Evolutionary conservation across 2,329 filamentous ascomycete species (phyloP), one percentile per base, ranked within the genome.

Genomic region (Fusarium denticulatum): DNA sequence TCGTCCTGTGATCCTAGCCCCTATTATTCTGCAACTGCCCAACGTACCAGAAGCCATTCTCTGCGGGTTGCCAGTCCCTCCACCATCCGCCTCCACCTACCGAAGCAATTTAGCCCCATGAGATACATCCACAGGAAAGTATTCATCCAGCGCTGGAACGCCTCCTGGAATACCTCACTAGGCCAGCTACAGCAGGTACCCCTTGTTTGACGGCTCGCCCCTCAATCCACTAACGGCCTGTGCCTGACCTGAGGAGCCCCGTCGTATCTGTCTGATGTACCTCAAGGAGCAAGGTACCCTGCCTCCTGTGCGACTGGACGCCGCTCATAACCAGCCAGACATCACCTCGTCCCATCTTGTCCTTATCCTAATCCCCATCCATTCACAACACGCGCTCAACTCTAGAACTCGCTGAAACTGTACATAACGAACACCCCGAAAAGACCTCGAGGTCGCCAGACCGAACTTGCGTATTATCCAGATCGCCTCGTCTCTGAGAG

Each of bases 1-100:
- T 66, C 43, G 61, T 66, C 53, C 60, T 62, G 57, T 72, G 58
- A 67, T 69, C 28, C 61, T 42, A 58, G 55, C 76, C 76, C 74
- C 71, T 78, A 77, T 77, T 78, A 73, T 70, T 71, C 76, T 76
- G 69, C 71, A 77, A 78, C 70, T 61, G 55, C 60, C 58, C 68
- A 76, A 55, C 70, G 65, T 62, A 76, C 60, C 67, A 72, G 52
- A 56, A 60, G 45, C 47, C 57, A 57, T 53, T 46, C 45, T 42
- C 66, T 69, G 63, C 53, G 57, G 60, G 62, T 64, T 40, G 62
- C 59, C 69, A 59, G 63, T 64, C 62, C 58, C 63, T 55, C 65
- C 46, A 64, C 57, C 63, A 72, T 64, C 74, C 61, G 53, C 66
- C 58, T 62, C 67, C 64, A 69, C 64, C 58, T 62, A 62, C 75